Conservation (phyloP, 768 basidiomycete species). For the Serendipita vermifera region DNA sequence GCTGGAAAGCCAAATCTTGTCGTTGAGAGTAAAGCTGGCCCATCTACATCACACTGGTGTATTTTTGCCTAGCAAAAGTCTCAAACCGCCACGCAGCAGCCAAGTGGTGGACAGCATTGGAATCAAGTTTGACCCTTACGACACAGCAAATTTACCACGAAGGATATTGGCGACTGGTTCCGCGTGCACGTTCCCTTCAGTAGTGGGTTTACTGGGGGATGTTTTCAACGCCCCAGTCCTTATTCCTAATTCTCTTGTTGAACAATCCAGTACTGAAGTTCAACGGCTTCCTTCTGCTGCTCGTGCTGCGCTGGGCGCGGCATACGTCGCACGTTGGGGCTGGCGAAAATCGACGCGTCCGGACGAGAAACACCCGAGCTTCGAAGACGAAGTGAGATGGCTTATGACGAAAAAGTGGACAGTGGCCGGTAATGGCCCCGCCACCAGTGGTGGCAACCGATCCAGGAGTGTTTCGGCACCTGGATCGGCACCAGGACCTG, state of each 20-base stretch:
- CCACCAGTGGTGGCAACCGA: slow-evolving; percentile 8
- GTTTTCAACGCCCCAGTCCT: slow-evolving; percentile 73
- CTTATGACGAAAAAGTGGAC: slow-evolving; percentile 65
- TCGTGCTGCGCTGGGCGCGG: slow-evolving; percentile 57
- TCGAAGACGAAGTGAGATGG: slow-evolving; percentile 68
- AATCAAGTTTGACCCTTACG: slow-evolving; percentile 68
- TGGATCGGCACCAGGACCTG: background rate
- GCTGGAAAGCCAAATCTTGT: slow-evolving; percentile 66
- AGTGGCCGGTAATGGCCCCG: slow-evolving; percentile 38
- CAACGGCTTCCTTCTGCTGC: slow-evolving; percentile 24
- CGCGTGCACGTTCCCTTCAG: slow-evolving; percentile 71
- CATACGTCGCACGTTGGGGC: slow-evolving; percentile 75
- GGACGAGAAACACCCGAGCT: slow-evolving; percentile 35
- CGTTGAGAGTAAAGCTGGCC: slow-evolving; percentile 74
- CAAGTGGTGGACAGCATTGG: slow-evolving; percentile 34
- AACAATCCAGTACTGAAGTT: slow-evolving; percentile 19
- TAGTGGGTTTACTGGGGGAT: slow-evolving; percentile 68
- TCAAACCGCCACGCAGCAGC: slow-evolving; percentile 18
- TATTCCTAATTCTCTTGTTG: slow-evolving; percentile 61
- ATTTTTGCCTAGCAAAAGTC: slow-evolving; percentile 31
- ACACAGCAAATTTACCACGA: slow-evolving; percentile 47
- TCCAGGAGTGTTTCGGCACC: slow-evolving; percentile 3
- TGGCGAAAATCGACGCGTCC: slow-evolving; percentile 42
- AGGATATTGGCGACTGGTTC: slow-evolving; percentile 63
- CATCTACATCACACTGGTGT: slow-evolving; percentile 51